Evolutionary conservation across 768 basidiomycete species (phyloP).

Genomic region (Agrocybe praecox): DNA sequence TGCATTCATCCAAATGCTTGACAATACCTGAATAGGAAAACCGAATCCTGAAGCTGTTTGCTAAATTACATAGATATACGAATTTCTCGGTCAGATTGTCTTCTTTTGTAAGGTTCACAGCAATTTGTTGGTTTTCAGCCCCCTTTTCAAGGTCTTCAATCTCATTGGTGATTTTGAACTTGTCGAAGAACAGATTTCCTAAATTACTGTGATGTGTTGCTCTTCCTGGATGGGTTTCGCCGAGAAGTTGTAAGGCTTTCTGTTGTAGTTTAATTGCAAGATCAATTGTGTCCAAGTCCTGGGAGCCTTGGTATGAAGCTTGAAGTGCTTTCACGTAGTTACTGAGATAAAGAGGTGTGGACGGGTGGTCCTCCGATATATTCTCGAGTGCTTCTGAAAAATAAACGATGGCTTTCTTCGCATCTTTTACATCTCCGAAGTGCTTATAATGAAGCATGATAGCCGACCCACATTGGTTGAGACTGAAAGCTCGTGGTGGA

Average conservation of each 20-base stretch:
- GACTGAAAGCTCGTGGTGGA: not conserved
- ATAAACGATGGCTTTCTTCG: not conserved
- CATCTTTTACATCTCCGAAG: slow-evolving; percentile 1
- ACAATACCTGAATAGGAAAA: not conserved
- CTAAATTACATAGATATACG: not conserved
- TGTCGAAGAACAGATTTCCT: not conserved
- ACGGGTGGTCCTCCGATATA: slow-evolving; percentile 1
- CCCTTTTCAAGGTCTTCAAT: not conserved
- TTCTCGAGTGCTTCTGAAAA: slow-evolving; percentile 2
- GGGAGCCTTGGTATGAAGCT: not conserved
- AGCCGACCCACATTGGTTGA: slow-evolving; percentile 1
- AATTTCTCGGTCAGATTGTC: not conserved
- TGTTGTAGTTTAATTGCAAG: slow-evolving; percentile 2
- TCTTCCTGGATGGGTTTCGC: not conserved
- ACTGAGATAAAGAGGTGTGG: slow-evolving; percentile 1
- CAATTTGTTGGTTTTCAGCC: not conserved
- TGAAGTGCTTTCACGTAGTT: not conserved
- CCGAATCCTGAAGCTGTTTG: not conserved
- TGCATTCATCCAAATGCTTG: not conserved
- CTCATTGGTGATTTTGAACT: not conserved
- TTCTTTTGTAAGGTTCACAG: not conserved
- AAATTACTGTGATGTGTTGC: not conserved
- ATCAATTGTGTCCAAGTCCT: not conserved
- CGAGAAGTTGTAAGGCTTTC: not conserved
- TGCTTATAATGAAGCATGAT: slow-evolving; percentile 6